Percentiles rank a stretch among this genome's conserved stretches.
Evolutionary conservation across 1,139 yeast genomes (phyloP).

Genomic region (Debaryomyces psychrophilus): DNA sequence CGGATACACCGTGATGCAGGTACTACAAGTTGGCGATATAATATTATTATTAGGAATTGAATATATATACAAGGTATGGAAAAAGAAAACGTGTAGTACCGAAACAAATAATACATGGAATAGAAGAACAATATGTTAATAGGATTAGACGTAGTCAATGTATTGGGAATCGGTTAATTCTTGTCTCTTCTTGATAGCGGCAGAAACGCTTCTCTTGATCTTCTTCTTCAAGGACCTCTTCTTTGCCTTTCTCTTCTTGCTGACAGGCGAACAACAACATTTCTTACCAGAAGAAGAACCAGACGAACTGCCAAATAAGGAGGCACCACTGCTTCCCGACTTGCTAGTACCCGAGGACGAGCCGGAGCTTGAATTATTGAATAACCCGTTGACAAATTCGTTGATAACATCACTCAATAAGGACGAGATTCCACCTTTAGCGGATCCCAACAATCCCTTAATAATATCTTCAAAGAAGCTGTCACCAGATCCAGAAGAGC

Average conservation of each 20-base stretch:
- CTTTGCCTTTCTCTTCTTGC: conserved; percentile 17
- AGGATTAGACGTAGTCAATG: neutral
- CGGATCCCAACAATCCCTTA: conserved; percentile 15
- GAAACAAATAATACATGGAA: conserved; percentile 1
- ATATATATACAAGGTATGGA: conserved; percentile 2
- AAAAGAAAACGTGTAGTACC: neutral
- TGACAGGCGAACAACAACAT: conserved; percentile 15
- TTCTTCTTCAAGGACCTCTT: conserved; percentile 25
- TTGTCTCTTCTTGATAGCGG: conserved; percentile 14
- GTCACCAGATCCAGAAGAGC: conserved; percentile 16
- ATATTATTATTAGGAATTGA: conserved; percentile 3
- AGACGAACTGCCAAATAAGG: conserved; percentile 11
- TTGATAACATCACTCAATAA: conserved; percentile 11
- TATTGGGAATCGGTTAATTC: conserved; percentile 5
- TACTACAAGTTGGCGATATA: neutral
- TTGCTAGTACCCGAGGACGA: conserved; percentile 4
- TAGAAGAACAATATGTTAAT: neutral
- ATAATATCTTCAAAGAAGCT: conserved; percentile 13
- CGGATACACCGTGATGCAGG: too few relatives aligned
- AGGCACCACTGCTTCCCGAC: conserved; percentile 16
- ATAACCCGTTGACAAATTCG: conserved; percentile 15
- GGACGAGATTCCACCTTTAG: conserved; percentile 14
- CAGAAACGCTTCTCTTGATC: conserved; percentile 21
- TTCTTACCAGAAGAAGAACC: conserved; percentile 18
- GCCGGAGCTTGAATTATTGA: conserved; percentile 17